Percentiles rank a stretch among this genome's conserved stretches.
Conservation (phyloP, 192 early-diverging fungal genomes). For the Backusella parvicylindrica region DNA sequence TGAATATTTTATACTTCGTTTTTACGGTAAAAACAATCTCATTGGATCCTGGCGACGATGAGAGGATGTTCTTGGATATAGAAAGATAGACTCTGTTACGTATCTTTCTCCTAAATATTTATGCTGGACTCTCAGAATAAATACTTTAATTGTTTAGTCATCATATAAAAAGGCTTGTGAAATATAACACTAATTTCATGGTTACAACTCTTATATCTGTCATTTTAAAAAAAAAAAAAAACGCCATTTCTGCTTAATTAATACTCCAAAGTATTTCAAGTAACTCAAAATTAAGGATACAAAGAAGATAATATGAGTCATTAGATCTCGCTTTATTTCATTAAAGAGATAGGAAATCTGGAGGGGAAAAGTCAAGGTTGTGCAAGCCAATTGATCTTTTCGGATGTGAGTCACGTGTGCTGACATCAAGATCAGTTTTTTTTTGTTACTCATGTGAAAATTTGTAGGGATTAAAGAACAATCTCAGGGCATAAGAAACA, state of each 20-base stretch:
- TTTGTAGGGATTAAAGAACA: constrained; percentile 12
- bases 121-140: not conserved
- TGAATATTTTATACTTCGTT: not conserved
- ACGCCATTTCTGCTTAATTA: not conserved
- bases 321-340: not conserved
- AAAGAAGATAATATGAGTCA: not conserved
- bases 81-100: not conserved
- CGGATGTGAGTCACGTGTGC: constrained; percentile 10
- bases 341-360: not conserved
- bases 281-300: not conserved
- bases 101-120: not conserved
- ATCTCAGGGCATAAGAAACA: constrained; percentile 1
- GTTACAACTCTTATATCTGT: not conserved
- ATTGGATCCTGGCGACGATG: not conserved
- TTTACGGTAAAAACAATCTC: not conserved
- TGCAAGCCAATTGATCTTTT: not conserved
- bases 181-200: not conserved
- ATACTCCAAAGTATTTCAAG: not conserved
- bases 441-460: constrained; percentile 11
- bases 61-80: not conserved
- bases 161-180: not conserved
- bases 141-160: not conserved
- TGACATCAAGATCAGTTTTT: constrained; percentile 7
- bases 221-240: not conserved
- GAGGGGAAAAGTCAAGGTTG: not conserved